These are phyloP conservation scores for Syncephalastrum racemosum DNA, from an alignment of 371 early-diverging fungal species.

Conservation along the genomic window DNA sequence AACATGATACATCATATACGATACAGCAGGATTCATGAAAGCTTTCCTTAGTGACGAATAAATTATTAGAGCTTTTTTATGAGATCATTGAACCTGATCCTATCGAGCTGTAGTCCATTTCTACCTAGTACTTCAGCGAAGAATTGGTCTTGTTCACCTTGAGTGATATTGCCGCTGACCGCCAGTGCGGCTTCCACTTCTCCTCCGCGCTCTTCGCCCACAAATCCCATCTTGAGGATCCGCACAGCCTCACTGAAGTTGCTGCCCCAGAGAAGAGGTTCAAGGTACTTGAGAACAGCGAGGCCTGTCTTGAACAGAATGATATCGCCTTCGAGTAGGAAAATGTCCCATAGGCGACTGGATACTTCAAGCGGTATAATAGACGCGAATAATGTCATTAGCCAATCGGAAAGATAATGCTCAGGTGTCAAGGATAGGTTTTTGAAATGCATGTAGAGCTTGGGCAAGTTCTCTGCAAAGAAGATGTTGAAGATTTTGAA, in stretches of 20 bases:
- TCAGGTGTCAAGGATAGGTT: slow-evolving; percentile 50
- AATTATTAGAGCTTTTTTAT: slow-evolving; percentile 1
- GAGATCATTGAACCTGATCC: slow-evolving; percentile 38
- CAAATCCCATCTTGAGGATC: slow-evolving; percentile 30
- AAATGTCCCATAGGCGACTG: slow-evolving; percentile 50
- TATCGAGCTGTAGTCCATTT: slow-evolving; percentile 37
- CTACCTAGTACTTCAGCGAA: slow-evolving; percentile 50
- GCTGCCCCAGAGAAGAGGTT: slow-evolving; percentile 51
- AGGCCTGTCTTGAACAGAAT: slow-evolving; percentile 48
- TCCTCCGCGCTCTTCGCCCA: slow-evolving; percentile 24
- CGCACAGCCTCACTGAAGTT: slow-evolving; percentile 48
- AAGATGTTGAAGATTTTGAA: slow-evolving; percentile 52
- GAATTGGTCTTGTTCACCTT: slow-evolving; percentile 48
- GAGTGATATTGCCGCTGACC: slow-evolving; percentile 46
- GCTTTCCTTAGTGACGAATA: too few relatives aligned
- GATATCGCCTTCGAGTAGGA: slow-evolving; percentile 47
- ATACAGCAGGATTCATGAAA: too few relatives aligned
- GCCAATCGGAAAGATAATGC: slow-evolving; percentile 51
- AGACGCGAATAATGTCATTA: slow-evolving; percentile 52
- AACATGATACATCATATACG: too few relatives aligned
- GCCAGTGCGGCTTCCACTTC: slow-evolving; percentile 43
- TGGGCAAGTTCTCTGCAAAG: slow-evolving; percentile 52
- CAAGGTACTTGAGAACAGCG: slow-evolving; percentile 46
- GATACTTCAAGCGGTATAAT: slow-evolving; percentile 50
- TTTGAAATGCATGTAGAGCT: slow-evolving; percentile 51